These are phyloP conservation scores for Polychaeton citri DNA, from an alignment of 2,329 filamentous ascomycete species.

Conservation along the genomic window DNA sequence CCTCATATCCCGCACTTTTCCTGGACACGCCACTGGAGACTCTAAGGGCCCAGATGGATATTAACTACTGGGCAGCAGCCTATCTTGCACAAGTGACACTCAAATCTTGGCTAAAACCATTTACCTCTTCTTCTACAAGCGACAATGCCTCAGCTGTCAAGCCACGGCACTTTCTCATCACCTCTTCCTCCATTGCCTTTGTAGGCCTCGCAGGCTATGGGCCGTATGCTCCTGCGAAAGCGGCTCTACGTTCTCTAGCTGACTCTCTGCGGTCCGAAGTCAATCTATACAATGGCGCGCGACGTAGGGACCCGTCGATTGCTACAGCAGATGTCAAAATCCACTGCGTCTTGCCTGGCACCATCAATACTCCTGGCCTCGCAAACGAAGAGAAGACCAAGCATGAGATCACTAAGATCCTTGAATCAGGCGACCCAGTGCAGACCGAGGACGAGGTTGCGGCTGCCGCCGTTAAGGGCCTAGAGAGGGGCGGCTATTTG, in stretches of 20 bases:
- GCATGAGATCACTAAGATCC: slow-evolving; percentile 60
- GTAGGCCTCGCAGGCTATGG: slow-evolving; percentile 69
- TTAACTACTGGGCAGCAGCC: slow-evolving; percentile 77
- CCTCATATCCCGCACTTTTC: slow-evolving; percentile 62
- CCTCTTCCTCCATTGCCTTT: slow-evolving; percentile 62
- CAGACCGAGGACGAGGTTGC: slow-evolving; percentile 73
- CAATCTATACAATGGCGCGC: slow-evolving; percentile 63
- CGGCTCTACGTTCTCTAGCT: slow-evolving; percentile 67
- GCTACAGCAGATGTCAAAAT: slow-evolving; percentile 58
- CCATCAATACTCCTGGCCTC: slow-evolving; percentile 64
- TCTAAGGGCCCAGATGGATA: slow-evolving; percentile 70
- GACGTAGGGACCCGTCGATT: slow-evolving; percentile 24
- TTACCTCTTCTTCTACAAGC: slow-evolving; percentile 18
- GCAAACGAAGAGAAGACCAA: slow-evolving; percentile 66
- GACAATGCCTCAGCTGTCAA: slow-evolving; percentile 24
- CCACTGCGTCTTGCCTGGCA: slow-evolving; percentile 72
- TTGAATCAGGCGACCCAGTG: slow-evolving; percentile 72
- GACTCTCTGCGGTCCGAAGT: slow-evolving; percentile 78
- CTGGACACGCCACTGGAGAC: slow-evolving; percentile 55
- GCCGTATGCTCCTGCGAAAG: slow-evolving; percentile 73
- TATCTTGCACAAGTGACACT: slow-evolving; percentile 77
- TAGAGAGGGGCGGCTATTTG: slow-evolving; percentile 71
- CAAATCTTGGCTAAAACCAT: slow-evolving; percentile 53
- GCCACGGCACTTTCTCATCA: slow-evolving; percentile 75
- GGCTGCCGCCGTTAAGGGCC: slow-evolving; percentile 49